Evolutionary conservation across 768 basidiomycete genomes (phyloP).

Genomic region (Paxillus involutus): DNA sequence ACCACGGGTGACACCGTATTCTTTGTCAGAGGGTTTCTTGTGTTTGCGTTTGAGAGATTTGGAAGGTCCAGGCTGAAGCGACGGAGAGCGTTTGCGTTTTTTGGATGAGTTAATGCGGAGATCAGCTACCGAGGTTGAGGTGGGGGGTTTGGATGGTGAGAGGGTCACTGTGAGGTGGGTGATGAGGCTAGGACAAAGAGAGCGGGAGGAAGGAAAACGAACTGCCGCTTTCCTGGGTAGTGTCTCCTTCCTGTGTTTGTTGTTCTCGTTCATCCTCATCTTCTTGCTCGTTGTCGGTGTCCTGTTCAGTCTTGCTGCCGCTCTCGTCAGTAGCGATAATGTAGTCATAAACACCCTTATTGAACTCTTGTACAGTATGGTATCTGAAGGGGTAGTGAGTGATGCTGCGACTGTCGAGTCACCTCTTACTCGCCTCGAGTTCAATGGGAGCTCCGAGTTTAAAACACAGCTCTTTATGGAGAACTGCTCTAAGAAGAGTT

Average conservation of each 20-base stretch:
- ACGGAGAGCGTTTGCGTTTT: slow-evolving; percentile 60
- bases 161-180: slow-evolving; percentile 43
- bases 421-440: slow-evolving; percentile 62
- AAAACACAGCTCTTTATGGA: slow-evolving; percentile 95
- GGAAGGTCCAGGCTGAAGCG: slow-evolving; percentile 36
- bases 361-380: slow-evolving; percentile 98
- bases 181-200: slow-evolving; percentile 27
- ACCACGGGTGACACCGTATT: slow-evolving; percentile 94
- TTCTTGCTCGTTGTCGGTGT: slow-evolving; percentile 46
- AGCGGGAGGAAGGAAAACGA: slow-evolving; percentile 9
- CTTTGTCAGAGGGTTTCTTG: slow-evolving; percentile 55
- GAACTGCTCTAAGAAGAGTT: slow-evolving; percentile 98
- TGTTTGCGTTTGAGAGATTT: slow-evolving; percentile 55
- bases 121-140: slow-evolving; percentile 13
- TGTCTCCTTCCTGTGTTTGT: neutral
- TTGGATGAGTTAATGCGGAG: slow-evolving; percentile 19
- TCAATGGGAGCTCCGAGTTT: slow-evolving; percentile 93
- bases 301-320: slow-evolving; percentile 50
- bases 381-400: slow-evolving; percentile 51
- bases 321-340: slow-evolving; percentile 97
- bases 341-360: slow-evolving; percentile 97
- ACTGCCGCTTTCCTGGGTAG: slow-evolving; percentile 28
- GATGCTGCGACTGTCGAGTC: neutral
- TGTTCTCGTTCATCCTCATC: slow-evolving; percentile 33
- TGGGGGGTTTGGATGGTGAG: slow-evolving; percentile 45